Evolutionary conservation across 805 yeast genomes (phyloP).

Genomic region (Saccharomycopsis olivae): DNA sequence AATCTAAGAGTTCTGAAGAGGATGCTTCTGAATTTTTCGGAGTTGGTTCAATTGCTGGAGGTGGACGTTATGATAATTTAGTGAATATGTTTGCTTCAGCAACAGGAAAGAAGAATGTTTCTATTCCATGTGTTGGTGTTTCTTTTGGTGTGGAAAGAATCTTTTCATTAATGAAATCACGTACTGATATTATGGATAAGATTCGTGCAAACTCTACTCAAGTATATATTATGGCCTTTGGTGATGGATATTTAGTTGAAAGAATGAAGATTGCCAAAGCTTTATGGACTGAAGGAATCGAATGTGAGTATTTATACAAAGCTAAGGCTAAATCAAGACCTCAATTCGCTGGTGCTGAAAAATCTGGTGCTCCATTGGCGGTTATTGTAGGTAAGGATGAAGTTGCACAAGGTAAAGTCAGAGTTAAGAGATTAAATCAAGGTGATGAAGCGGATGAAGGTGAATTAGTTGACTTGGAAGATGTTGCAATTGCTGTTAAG

Average conservation of each 20-base stretch:
- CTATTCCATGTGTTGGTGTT: constrained; percentile 94
- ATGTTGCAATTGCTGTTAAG: constrained; percentile 45
- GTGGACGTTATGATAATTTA: constrained; percentile 94
- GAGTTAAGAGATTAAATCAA: constrained; percentile 83
- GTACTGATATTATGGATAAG: constrained; percentile 48
- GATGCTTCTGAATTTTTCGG: constrained; percentile 97
- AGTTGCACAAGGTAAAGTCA: constrained; percentile 64
- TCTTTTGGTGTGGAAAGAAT: constrained; percentile 96
- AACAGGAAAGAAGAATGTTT: constrained; percentile 62
- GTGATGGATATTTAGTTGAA: constrained; percentile 91
- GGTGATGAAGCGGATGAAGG: constrained; percentile 87
- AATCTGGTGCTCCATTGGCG: constrained; percentile 80
- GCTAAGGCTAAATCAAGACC: constrained; percentile 90
- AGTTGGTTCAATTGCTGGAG: constrained; percentile 97
- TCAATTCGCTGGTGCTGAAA: constrained; percentile 97
- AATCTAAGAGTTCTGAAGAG: constrained; percentile 52
- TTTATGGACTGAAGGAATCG: constrained; percentile 84
- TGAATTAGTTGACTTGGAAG: constrained; percentile 52
- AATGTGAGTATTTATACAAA: constrained; percentile 85
- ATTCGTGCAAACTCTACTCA: constrained; percentile 83
- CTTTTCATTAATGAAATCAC: constrained; percentile 78
- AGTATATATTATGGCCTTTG: constrained; percentile 94
- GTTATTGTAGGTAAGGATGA: constrained; percentile 96
- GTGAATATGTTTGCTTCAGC: constrained; percentile 93
- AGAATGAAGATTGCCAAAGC: constrained; percentile 78